These are phyloP conservation scores for Akanthomyces muscarius DNA, from an alignment of 2,329 filamentous ascomycete genomes.

Conservation along the genomic window DNA sequence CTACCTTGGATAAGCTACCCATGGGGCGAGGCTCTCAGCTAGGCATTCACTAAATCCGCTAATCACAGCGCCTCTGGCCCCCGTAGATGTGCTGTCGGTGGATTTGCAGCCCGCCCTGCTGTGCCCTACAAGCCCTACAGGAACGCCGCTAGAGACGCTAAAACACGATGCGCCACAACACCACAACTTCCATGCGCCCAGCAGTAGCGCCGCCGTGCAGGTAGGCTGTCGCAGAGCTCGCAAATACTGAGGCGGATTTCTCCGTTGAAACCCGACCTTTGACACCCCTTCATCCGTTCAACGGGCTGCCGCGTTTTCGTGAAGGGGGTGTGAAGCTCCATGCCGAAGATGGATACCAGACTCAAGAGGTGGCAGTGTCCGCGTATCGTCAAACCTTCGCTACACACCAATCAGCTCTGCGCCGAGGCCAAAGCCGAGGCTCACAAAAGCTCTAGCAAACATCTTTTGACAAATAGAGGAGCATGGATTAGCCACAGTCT, in stretches of 20 bases:
- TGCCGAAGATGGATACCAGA: too few species aligned
- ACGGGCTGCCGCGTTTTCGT: background rate
- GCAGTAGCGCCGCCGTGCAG: background rate
- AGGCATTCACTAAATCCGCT: background rate
- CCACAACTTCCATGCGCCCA: background rate
- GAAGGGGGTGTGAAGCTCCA: too few species aligned
- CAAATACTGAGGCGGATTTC: too few species aligned
- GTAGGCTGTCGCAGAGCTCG: too few species aligned
- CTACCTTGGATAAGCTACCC: too few species aligned
- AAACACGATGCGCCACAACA: background rate
- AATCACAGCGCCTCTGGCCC: background rate
- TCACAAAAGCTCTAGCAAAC: too few species aligned
- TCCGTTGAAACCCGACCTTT: background rate
- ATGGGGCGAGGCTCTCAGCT: background rate
- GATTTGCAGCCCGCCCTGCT: background rate
- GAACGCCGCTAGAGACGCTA: background rate
- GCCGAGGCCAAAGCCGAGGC: too few species aligned
- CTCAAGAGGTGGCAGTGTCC: too few species aligned
- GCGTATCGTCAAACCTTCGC: too few species aligned
- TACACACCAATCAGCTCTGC: too few species aligned
- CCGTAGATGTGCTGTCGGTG: background rate
- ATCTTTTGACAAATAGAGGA: too few species aligned
- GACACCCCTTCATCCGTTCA: background rate
- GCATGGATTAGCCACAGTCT: too few species aligned
- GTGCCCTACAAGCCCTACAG: background rate